These are phyloP conservation scores for Amanita brunnescens DNA, from an alignment of 768 basidiomycete genomes.

Conservation along the genomic window DNA sequence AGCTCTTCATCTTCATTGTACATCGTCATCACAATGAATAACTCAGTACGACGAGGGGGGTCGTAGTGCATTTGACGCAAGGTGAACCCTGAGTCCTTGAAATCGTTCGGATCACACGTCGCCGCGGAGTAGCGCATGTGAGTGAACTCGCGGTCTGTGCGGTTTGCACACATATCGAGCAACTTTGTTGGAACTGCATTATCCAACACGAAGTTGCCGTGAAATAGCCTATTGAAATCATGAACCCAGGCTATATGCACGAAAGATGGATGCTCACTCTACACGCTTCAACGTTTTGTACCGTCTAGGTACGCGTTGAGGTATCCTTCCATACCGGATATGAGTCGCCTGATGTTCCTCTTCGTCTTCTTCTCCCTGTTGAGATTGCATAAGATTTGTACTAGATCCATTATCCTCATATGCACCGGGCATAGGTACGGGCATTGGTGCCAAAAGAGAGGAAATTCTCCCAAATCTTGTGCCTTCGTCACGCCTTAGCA, in stretches of 20 bases:
- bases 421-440: conserved; percentile 31
- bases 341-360: conserved; percentile 31
- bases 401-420: conserved; percentile 28
- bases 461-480: neutral
- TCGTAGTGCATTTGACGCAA: conserved; percentile 89
- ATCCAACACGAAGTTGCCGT: conserved; percentile 91
- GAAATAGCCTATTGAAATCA: conserved; percentile 50
- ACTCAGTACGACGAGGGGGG: conserved; percentile 82
- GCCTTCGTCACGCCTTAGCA: conserved; percentile 38
- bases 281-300: conserved; percentile 94
- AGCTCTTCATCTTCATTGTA: conserved; percentile 91
- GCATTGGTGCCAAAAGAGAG: conserved; percentile 19
- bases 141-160: conserved; percentile 83
- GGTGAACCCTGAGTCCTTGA: conserved; percentile 73
- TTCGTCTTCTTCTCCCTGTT: conserved; percentile 9
- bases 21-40: conserved; percentile 98
- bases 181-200: conserved; percentile 86
- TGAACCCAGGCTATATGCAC: neutral
- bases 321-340: conserved; percentile 84
- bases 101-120: conserved; percentile 94
- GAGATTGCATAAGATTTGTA: conserved; percentile 12
- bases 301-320: conserved; percentile 80
- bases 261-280: conserved; percentile 49
- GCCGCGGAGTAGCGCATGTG: conserved; percentile 96
- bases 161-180: conserved; percentile 69